A percentile compares a stretch with the other conserved stretches of the same genome.
Evolutionary conservation across 208 protist species (phyloP).

Genomic region (Lotmaria passim): DNA sequence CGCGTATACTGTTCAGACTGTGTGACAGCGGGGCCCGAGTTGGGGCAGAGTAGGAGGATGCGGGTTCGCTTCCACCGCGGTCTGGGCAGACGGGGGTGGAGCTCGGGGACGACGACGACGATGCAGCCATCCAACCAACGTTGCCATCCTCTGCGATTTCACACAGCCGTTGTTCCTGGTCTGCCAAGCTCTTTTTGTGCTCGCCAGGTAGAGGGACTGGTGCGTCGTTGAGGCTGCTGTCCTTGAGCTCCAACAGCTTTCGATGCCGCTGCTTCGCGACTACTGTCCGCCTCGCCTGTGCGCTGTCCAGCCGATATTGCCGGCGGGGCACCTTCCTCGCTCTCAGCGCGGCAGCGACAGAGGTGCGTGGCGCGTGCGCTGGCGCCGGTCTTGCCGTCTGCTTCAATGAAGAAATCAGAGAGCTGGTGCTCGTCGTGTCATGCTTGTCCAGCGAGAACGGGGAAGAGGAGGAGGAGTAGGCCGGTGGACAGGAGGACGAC

Average conservation of each 20-base stretch:
- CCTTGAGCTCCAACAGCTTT: slow-evolving; percentile 14
- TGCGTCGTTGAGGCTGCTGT: too few relatives aligned
- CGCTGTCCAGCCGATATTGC: slow-evolving; percentile 15
- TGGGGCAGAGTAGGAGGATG: neutral
- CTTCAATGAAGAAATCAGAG: neutral
- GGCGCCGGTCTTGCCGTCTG: neutral
- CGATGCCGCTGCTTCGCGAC: slow-evolving; percentile 16
- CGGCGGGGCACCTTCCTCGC: slow-evolving; percentile 1
- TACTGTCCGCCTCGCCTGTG: slow-evolving; percentile 7
- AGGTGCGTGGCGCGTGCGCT: neutral
- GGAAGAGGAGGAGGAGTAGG: neutral
- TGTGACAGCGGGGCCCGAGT: neutral
- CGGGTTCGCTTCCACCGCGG: neutral
- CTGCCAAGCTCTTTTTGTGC: too few relatives aligned
- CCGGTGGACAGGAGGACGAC: neutral
- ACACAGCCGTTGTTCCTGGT: neutral
- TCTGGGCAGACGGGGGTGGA: neutral
- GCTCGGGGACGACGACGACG: neutral
- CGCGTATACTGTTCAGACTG: neutral
- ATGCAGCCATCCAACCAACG: slow-evolving; percentile 9
- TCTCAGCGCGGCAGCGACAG: too few relatives aligned
- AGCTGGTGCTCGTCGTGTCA: neutral
- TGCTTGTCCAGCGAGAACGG: too few relatives aligned
- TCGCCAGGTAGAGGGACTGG: too few relatives aligned
- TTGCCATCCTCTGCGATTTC: neutral